Evolutionary conservation across 2,329 filamentous ascomycete species (phyloP).

Genomic region (Colletotrichum sp.): DNA sequence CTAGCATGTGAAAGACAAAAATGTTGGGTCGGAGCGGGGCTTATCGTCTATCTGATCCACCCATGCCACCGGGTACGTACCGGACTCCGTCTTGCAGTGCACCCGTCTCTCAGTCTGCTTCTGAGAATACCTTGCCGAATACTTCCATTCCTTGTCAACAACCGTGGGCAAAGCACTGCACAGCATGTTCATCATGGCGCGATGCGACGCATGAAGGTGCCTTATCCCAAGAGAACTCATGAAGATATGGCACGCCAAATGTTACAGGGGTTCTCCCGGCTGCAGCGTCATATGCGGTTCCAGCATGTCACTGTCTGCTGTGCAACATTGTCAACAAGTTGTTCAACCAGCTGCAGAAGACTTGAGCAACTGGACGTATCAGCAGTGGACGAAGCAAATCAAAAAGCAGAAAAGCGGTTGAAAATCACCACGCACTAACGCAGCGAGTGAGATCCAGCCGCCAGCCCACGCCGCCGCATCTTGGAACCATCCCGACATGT

Average conservation of each 20-base stretch:
- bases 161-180: background rate
- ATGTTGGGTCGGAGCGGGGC: slow-evolving; percentile 22
- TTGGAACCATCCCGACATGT: slow-evolving; percentile 6
- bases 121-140: background rate
- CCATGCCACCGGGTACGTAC: background rate
- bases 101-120: background rate
- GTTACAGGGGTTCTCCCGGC: background rate
- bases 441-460: slow-evolving; percentile 15
- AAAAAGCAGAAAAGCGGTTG: background rate
- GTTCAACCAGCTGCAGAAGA: background rate
- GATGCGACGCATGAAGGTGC: background rate
- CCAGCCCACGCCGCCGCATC: slow-evolving; percentile 12
- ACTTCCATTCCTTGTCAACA: background rate
- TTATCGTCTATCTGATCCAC: slow-evolving; percentile 13
- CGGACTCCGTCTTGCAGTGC: background rate
- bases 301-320: background rate
- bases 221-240: background rate
- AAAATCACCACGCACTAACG: background rate
- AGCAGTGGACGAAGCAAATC: background rate
- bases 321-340: background rate
- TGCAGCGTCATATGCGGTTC: background rate
- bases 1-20: slow-evolving; percentile 19
- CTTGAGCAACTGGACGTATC: background rate
- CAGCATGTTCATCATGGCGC: background rate
- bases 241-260: background rate